Evolutionary conservation across 768 basidiomycete species (phyloP), one percentile per base, ranked within the genome.

Genomic region (Coprinopsis sp.): DNA sequence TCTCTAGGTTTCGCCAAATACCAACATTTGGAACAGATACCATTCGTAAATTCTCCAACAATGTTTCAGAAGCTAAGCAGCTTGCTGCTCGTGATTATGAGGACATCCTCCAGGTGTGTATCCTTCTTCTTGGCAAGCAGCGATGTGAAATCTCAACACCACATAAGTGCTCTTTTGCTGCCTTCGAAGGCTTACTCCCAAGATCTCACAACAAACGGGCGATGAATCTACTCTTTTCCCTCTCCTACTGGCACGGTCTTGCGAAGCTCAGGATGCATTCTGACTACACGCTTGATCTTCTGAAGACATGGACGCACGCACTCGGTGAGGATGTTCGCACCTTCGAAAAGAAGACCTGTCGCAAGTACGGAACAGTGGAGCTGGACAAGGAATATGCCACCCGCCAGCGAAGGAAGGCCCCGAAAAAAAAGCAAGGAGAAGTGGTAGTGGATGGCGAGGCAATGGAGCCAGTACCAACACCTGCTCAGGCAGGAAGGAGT

Each of bases 71-170:
- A 6, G 59, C 66, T 52, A 60, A 59, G 41, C 60, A 67, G 6
- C 37, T 64, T 2, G 62, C 64, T 3, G 70, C 63, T 1, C 53
- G 60, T 0, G 64, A 72, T 44, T 72, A 64, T 33, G 66, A 71
- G 38, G 69, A 72, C 24, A 29, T 70, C 2, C 47, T 72, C 0
- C 68, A 71, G 59, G 71, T 63, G 37, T 3, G 42, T n/a, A n/a
- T n/a, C n/a, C n/a, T n/a, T n/a, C n/a, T n/a, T n/a, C n/a, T n/a
- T n/a, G n/a, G n/a, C n/a, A n/a, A n/a, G n/a, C n/a, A n/a, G n/a
- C n/a, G 14, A 21, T 3, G 25, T 25, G 4, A 18, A 23, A 21
- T 31, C 8, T 31, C 8, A n/a, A 34, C 10, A 27, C 28, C 19
- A 16, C 14, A 14, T 2, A n/a, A 68, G 67, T 66, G 63, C 42